Conservation (phyloP, 768 basidiomycete species). For the Polyporus arcularius region DNA sequence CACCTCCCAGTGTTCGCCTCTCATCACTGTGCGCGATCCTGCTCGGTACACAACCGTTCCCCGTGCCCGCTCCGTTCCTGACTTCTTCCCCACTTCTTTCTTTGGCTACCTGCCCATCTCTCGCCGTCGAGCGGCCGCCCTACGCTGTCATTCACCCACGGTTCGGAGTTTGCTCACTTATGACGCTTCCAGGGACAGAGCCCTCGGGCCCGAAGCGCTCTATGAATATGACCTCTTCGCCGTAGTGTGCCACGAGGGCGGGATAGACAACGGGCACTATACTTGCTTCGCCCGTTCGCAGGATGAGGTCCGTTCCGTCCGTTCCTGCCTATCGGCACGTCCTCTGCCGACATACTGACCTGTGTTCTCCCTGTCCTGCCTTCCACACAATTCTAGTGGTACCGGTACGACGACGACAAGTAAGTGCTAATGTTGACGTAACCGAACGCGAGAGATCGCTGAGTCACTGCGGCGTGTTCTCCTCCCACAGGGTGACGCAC, state of each 20-base stretch:
- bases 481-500: slow-evolving; percentile 58
- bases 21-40: background rate
- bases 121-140: background rate
- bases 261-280: slow-evolving; percentile 94
- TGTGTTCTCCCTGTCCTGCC: background rate
- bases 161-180: background rate
- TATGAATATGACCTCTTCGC: slow-evolving; percentile 92
- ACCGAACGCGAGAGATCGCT: slow-evolving; percentile 1
- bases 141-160: background rate
- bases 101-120: background rate
- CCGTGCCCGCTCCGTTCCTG: background rate
- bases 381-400: slow-evolving; percentile 61
- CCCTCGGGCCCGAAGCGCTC: slow-evolving; percentile 62
- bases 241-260: slow-evolving; percentile 93
- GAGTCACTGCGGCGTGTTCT: background rate
- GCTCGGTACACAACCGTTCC: background rate
- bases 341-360: background rate
- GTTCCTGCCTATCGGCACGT: background rate
- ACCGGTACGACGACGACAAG: slow-evolving; percentile 94
- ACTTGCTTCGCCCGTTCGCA: slow-evolving; percentile 83
- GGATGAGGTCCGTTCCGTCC: slow-evolving; percentile 64
- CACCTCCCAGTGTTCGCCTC: background rate
- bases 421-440: slow-evolving; percentile 36
- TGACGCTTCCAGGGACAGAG: slow-evolving; percentile 29
- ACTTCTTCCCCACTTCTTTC: background rate